A percentile compares a stretch with the other conserved stretches of the same genome.
Evolutionary conservation across 768 basidiomycete genomes (phyloP).

Genomic region (Rhodotorula paludigena): DNA sequence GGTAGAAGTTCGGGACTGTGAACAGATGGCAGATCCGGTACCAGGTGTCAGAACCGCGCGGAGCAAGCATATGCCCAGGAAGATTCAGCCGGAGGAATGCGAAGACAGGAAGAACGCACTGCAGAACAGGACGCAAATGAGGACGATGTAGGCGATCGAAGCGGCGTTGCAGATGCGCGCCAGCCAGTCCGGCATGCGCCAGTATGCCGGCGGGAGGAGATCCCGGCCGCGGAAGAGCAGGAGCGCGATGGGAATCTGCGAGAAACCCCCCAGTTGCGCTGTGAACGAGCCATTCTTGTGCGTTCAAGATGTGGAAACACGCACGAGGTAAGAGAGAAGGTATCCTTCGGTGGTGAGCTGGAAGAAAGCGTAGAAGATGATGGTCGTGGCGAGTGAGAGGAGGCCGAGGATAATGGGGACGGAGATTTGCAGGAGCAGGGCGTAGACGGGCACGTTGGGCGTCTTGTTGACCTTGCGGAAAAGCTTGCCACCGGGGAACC

Average conservation of each 20-base stretch:
- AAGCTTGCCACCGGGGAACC: slow-evolving; percentile 1
- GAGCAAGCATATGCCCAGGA: neutral
- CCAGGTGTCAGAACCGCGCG: no score
- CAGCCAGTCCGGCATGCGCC: slow-evolving; percentile 15
- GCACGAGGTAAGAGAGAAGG: neutral
- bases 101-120: neutral
- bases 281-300: neutral
- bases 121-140: slow-evolving; percentile 31
- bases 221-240: slow-evolving; percentile 31
- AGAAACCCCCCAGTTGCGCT: neutral
- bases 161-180: slow-evolving; percentile 11
- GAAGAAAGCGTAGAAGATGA: slow-evolving; percentile 28
- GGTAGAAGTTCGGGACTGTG: slow-evolving; percentile 17
- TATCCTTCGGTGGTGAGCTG: slow-evolving; percentile 13
- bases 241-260: slow-evolving; percentile 23
- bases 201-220: slow-evolving; percentile 9
- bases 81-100: no score
- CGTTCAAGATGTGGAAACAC: neutral
- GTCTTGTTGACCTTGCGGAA: slow-evolving; percentile 13
- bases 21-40: no score
- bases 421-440: slow-evolving; percentile 5
- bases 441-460: slow-evolving; percentile 14
- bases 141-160: slow-evolving; percentile 10
- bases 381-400: slow-evolving; percentile 19
- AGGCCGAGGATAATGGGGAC: slow-evolving; percentile 22